Percentiles rank a stretch among this genome's conserved stretches.
These are phyloP conservation scores for Gamarada debralockiae DNA, from an alignment of 495 filamentous ascomycete genomes.

Conservation along the genomic window DNA sequence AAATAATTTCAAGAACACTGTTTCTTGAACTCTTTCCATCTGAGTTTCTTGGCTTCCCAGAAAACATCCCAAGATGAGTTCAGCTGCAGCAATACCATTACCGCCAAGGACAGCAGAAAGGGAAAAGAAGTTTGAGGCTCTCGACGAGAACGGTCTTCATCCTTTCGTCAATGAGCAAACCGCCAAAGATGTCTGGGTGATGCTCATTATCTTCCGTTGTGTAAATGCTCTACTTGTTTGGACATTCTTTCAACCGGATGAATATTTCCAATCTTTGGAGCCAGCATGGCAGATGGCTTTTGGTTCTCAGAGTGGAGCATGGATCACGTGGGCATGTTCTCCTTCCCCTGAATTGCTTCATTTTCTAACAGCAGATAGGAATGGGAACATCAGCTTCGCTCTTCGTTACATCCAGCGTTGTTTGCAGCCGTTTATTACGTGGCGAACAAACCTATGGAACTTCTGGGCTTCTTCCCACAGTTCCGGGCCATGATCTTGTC, in stretches of 20 bases:
- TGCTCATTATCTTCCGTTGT: conserved; percentile 73
- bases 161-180: conserved; percentile 15
- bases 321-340: conserved; percentile 84
- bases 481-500: conserved; percentile 61
- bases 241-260: conserved; percentile 99
- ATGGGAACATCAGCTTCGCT: conserved; percentile 88
- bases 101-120: neutral
- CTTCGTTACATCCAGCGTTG: conserved; percentile 83
- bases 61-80: neutral
- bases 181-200: conserved; percentile 46
- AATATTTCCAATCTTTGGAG: conserved; percentile 95
- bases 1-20: too few relatives aligned
- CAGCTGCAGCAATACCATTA: neutral
- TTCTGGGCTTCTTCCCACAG: conserved; percentile 43
- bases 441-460: conserved; percentile 46
- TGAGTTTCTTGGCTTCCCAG: neutral
- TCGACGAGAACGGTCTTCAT: conserved; percentile 10
- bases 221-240: conserved; percentile 77
- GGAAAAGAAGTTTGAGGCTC: neutral
- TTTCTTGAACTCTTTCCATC: too few relatives aligned
- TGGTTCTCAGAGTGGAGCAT: conserved; percentile 71
- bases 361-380: conserved; percentile 53
- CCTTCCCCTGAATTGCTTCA: neutral
- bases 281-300: conserved; percentile 92
- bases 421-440: conserved; percentile 75